Percentiles rank a stretch among this genome's conserved stretches.
These are phyloP conservation scores for Suillus decipiens DNA, from an alignment of 768 basidiomycete species.

Conservation along the genomic window DNA sequence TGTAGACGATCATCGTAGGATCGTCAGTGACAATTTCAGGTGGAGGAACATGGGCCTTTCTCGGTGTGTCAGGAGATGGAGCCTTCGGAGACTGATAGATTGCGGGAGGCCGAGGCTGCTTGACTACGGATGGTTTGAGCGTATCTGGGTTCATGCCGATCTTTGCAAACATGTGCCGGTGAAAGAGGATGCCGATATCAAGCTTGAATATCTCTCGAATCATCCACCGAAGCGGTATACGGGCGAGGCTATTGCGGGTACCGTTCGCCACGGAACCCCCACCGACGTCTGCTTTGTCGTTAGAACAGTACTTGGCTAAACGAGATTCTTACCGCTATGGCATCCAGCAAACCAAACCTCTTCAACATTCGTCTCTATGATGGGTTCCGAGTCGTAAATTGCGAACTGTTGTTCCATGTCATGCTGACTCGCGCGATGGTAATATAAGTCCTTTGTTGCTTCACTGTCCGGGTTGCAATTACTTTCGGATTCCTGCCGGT, in stretches of 20 bases:
- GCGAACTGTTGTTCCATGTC: constrained; percentile 46
- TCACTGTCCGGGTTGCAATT: background rate
- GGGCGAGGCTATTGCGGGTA: constrained; percentile 58
- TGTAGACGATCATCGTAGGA: constrained; percentile 20
- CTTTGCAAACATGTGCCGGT: constrained; percentile 40
- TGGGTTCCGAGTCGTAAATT: constrained; percentile 14
- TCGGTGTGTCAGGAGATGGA: constrained; percentile 17
- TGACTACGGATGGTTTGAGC: constrained; percentile 37
- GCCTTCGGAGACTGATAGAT: constrained; percentile 26
- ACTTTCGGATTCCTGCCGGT: constrained; percentile 16
- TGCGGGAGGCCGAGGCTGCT: constrained; percentile 36
- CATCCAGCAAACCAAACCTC: constrained; percentile 85
- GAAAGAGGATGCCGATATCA: constrained; percentile 60
- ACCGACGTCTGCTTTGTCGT: constrained; percentile 58
- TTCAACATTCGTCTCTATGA: constrained; percentile 55
- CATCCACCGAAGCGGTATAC: constrained; percentile 80
- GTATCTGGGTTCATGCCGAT: constrained; percentile 49
- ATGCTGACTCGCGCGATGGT: constrained; percentile 21
- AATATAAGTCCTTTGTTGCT: constrained; percentile 6
- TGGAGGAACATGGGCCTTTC: constrained; percentile 16
- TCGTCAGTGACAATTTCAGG: constrained; percentile 21
- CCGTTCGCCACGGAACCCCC: constrained; percentile 68
- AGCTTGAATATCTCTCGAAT: constrained; percentile 63
- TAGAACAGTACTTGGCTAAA: background rate
- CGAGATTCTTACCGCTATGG: constrained; percentile 58